A percentile compares a stretch with the other conserved stretches of the same genome.
Evolutionary conservation across 495 filamentous ascomycete species (phyloP).

Genomic region (Gamarada debralockiae): DNA sequence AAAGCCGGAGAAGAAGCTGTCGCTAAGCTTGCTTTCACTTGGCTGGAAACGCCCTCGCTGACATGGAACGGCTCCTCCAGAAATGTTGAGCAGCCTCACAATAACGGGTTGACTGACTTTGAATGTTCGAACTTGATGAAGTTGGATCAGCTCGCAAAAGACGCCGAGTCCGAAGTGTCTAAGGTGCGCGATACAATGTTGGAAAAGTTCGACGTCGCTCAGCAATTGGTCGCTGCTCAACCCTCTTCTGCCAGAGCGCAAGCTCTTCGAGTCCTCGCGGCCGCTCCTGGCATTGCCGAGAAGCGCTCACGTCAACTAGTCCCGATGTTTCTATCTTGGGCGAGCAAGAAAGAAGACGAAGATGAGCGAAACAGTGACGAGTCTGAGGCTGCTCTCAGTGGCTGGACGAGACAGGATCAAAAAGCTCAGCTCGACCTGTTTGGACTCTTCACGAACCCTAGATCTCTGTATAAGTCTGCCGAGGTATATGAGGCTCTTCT

Average conservation of each 20-base stretch:
- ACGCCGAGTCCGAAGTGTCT: slow-evolving; percentile 33
- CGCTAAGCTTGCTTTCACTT: slow-evolving; percentile 69
- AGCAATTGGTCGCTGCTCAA: slow-evolving; percentile 36
- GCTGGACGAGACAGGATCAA: slow-evolving; percentile 67
- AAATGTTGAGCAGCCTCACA: slow-evolving; percentile 19
- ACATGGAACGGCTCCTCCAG: slow-evolving; percentile 33
- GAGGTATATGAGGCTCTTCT: slow-evolving; percentile 75
- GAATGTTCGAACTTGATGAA: slow-evolving; percentile 72
- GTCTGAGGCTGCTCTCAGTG: slow-evolving; percentile 38
- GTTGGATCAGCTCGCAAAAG: slow-evolving; percentile 42
- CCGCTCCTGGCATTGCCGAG: slow-evolving; percentile 72
- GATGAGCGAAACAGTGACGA: slow-evolving; percentile 31
- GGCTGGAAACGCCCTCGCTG: slow-evolving; percentile 62
- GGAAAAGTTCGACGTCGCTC: slow-evolving; percentile 42
- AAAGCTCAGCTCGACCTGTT: slow-evolving; percentile 80
- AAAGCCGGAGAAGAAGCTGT: slow-evolving; percentile 70
- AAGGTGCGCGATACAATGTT: slow-evolving; percentile 45
- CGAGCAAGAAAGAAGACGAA: slow-evolving; percentile 30
- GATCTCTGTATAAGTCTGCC: slow-evolving; percentile 69
- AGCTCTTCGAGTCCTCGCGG: slow-evolving; percentile 74
- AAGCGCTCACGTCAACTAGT: slow-evolving; percentile 79
- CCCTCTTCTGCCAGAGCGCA: slow-evolving; percentile 58
- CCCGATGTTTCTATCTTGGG: slow-evolving; percentile 79
- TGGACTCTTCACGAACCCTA: slow-evolving; percentile 78
- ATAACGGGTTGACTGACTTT: slow-evolving; percentile 56